Conservation (phyloP, 116 monocot species). For the Zostera marina region DNA sequence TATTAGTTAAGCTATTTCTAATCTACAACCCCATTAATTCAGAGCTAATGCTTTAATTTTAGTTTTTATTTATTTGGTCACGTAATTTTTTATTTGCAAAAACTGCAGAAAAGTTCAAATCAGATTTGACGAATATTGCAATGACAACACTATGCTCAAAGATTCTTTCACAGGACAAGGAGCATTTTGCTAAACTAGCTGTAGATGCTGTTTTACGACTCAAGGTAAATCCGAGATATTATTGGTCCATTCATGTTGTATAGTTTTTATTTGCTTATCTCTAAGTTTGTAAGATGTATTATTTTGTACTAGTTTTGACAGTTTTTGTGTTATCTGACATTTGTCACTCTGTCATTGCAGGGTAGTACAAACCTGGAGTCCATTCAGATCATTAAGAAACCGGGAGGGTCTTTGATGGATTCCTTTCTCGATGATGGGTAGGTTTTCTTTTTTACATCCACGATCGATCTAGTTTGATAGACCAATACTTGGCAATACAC, state of each 20-base stretch:
- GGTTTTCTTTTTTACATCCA: background rate
- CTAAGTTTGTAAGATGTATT: no score
- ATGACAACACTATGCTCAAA: constrained; percentile 96
- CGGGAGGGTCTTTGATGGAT: constrained; percentile 88
- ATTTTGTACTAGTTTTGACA: no score
- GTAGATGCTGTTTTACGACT: constrained; percentile 98
- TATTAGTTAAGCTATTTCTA: background rate
- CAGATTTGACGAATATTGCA: constrained; percentile 93
- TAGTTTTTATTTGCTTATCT: no score
- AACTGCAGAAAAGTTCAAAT: constrained; percentile 65
- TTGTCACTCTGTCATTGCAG: constrained; percentile 15
- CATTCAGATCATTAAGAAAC: constrained; percentile 93
- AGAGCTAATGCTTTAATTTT: no score
- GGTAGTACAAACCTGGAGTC: constrained; percentile 97
- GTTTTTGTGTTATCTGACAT: no score
- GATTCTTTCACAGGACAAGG: constrained; percentile 94
- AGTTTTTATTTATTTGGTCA: background rate
- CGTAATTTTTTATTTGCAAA: background rate
- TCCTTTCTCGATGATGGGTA: constrained; percentile 99
- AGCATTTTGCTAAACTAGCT: constrained; percentile 90
- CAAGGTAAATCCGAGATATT: constrained; percentile 34
- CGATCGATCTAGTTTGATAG: background rate
- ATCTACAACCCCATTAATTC: no score
- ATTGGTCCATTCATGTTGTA: background rate
- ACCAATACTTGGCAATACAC: no score